These are phyloP conservation scores for Vicia sativa DNA, from an alignment of 306 rosid genomes.

Conservation along the genomic window DNA sequence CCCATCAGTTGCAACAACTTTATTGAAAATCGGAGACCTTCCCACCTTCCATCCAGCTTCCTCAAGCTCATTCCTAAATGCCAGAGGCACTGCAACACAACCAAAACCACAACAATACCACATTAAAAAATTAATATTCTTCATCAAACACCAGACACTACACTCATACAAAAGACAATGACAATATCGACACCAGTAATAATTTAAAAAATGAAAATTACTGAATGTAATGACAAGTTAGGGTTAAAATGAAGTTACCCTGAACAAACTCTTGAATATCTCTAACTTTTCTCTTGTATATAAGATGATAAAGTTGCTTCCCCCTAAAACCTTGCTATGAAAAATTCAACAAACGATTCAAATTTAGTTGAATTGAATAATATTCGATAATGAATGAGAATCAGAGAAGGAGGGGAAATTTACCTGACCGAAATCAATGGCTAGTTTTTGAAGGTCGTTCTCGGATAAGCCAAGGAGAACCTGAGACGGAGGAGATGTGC, in stretches of 20 bases:
- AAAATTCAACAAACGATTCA: slow-evolving; percentile 27
- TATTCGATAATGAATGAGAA: not conserved
- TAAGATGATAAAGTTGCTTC: slow-evolving; percentile 85
- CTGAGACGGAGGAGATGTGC: slow-evolving; percentile 49
- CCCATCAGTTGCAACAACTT: slow-evolving; percentile 86
- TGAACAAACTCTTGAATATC: slow-evolving; percentile 74
- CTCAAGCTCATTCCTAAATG: slow-evolving; percentile 80
- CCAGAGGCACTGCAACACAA: slow-evolving; percentile 69
- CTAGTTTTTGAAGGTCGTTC: slow-evolving; percentile 74
- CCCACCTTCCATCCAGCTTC: slow-evolving; percentile 97
- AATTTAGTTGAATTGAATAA: not conserved
- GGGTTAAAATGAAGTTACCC: slow-evolving; percentile 42
- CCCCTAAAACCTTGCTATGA: slow-evolving; percentile 79
- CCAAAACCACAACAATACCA: slow-evolving; percentile 14
- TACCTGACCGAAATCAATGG: slow-evolving; percentile 78
- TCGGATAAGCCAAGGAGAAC: slow-evolving; percentile 90
- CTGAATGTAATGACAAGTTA: not conserved
- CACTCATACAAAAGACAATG: not conserved
- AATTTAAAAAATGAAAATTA: not conserved
- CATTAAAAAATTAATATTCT: not conserved
- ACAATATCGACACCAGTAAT: not conserved
- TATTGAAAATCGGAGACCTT: slow-evolving; percentile 68
- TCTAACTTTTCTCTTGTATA: slow-evolving; percentile 82
- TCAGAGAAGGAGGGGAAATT: not conserved
- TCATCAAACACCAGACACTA: not conserved